Percentiles rank a stretch among this genome's conserved stretches.
phyloP scores from a whole-genome alignment of 306 rosid genomes.

The Alnus rubra region DNA sequence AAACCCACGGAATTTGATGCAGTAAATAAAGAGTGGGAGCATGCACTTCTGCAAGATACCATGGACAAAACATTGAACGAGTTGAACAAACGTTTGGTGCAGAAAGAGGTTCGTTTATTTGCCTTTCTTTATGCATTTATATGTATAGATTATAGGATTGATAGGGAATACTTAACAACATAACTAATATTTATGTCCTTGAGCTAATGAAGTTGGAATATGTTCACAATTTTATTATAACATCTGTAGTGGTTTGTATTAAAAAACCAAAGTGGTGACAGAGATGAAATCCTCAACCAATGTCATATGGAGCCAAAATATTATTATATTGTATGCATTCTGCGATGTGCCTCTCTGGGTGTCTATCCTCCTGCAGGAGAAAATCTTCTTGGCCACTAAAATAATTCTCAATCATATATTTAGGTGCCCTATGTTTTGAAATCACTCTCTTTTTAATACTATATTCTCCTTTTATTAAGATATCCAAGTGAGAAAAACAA shows the following conservation, averaged over 20 bases:
- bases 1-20: slow-evolving; percentile 56
- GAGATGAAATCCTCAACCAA: slow-evolving; percentile 9
- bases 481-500: not conserved
- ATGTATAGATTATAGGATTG: not conserved
- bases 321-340: not conserved
- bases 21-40: slow-evolving; percentile 67
- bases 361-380: not conserved
- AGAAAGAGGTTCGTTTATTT: slow-evolving; percentile 67
- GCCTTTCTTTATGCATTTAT: not conserved
- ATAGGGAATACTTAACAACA: slow-evolving; percentile 2
- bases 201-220: not conserved
- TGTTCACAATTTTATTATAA: not conserved
- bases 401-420: not conserved
- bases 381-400: not conserved
- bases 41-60: slow-evolving; percentile 59
- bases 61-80: slow-evolving; percentile 77
- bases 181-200: not conserved
- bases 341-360: slow-evolving; percentile 2
- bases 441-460: not conserved
- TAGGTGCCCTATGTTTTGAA: not conserved
- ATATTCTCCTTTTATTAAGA: not conserved
- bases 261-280: not conserved
- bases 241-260: slow-evolving; percentile 7
- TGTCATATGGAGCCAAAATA: not conserved
- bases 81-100: slow-evolving; percentile 72